phyloP scores from a whole-genome alignment of 352 stramenopile genomes.

The Globisporangium takayamanum region DNA sequence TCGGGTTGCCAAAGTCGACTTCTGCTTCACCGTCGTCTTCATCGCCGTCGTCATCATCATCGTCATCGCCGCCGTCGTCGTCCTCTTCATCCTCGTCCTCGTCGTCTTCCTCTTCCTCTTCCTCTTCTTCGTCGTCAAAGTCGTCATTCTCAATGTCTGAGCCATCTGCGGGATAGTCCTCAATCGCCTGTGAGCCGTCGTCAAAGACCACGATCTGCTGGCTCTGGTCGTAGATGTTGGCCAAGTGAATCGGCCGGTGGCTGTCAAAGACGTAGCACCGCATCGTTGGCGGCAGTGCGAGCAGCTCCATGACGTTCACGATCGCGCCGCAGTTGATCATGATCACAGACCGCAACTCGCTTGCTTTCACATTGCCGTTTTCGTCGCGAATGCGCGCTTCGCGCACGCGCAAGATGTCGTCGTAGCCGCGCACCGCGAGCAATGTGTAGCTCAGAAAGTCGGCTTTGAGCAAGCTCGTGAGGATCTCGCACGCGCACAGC shows the following conservation, averaged over 20 bases:
- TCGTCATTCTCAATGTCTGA: slow-evolving; percentile 62
- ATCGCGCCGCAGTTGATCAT: slow-evolving; percentile 94
- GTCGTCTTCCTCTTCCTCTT: slow-evolving; percentile 52
- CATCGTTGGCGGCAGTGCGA: slow-evolving; percentile 53
- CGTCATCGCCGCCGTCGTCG: slow-evolving; percentile 30
- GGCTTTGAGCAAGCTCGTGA: slow-evolving; percentile 74
- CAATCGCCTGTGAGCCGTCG: slow-evolving; percentile 55
- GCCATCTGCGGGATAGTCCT: slow-evolving; percentile 80
- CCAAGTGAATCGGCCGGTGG: slow-evolving; percentile 93
- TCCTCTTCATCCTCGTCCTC: slow-evolving; percentile 55
- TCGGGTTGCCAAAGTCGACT: slow-evolving; percentile 31
- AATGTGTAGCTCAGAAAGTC: slow-evolving; percentile 76
- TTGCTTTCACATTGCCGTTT: slow-evolving; percentile 22
- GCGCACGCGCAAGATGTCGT: slow-evolving; percentile 74
- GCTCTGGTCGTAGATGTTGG: slow-evolving; percentile 91
- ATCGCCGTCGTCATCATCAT: slow-evolving; percentile 27
- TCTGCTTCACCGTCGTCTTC: slow-evolving; percentile 39
- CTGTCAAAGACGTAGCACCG: slow-evolving; percentile 95
- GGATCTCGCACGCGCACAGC: slow-evolving; percentile 92
- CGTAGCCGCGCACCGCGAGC: slow-evolving; percentile 73
- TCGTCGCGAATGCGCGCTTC: slow-evolving; percentile 60
- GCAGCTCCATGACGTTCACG: slow-evolving; percentile 85
- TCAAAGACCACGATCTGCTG: slow-evolving; percentile 83
- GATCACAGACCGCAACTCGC: slow-evolving; percentile 86
- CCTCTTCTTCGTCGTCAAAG: slow-evolving; percentile 58